phyloP scores from a whole-genome alignment of 2,329 filamentous ascomycete genomes.

The Cladophialophora bantiana region DNA sequence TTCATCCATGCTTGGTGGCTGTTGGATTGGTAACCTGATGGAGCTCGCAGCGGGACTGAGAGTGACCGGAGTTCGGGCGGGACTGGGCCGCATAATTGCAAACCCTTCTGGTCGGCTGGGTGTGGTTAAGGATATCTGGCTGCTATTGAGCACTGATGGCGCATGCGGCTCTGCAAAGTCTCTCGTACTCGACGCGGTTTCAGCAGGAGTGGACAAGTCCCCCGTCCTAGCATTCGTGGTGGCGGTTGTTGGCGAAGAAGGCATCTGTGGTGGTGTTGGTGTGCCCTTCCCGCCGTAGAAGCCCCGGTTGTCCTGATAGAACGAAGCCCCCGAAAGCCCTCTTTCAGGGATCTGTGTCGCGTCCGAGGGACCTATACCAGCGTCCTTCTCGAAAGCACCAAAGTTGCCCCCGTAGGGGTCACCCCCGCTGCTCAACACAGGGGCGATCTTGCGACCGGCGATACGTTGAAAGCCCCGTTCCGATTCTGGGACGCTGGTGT shows the following conservation, averaged over 20 bases:
- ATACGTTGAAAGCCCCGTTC: slow-evolving; percentile 60
- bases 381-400: slow-evolving; percentile 41
- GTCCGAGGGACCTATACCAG: slow-evolving; percentile 26
- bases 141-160: slow-evolving; percentile 18
- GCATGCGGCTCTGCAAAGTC: slow-evolving; percentile 29
- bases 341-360: slow-evolving; percentile 35
- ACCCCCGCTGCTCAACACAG: slow-evolving; percentile 55
- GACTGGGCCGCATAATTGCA: slow-evolving; percentile 52
- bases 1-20: slow-evolving; percentile 36
- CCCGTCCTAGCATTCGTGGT: slow-evolving; percentile 20
- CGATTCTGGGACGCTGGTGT: slow-evolving; percentile 39
- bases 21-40: slow-evolving; percentile 38
- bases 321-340: slow-evolving; percentile 41
- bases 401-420: slow-evolving; percentile 52
- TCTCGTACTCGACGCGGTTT: slow-evolving; percentile 22
- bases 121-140: slow-evolving; percentile 29
- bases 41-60: slow-evolving; percentile 44
- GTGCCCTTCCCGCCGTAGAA: slow-evolving; percentile 39
- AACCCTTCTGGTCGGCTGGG: slow-evolving; percentile 43
- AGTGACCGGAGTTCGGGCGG: slow-evolving; percentile 52
- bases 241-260: slow-evolving; percentile 34
- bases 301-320: slow-evolving; percentile 43
- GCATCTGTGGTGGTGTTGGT: slow-evolving; percentile 30
- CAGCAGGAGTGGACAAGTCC: slow-evolving; percentile 10
- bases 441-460: slow-evolving; percentile 56